Percentiles rank a stretch among this genome's conserved stretches.
Evolutionary conservation across 2,329 filamentous ascomycete genomes (phyloP).

Genomic region (Alternaria conjuncta): DNA sequence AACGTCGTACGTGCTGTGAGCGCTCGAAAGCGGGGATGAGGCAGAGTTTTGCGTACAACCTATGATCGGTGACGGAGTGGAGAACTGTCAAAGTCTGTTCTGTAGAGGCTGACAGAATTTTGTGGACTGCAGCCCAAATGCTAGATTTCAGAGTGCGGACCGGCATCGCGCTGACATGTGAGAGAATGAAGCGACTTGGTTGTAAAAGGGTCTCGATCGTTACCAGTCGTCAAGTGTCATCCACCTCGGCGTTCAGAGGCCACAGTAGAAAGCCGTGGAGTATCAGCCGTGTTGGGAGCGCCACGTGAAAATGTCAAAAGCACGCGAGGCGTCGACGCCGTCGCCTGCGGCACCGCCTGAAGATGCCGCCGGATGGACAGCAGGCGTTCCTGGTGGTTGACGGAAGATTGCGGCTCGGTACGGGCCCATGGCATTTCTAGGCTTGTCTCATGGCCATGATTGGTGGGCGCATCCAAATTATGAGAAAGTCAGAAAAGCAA

Average conservation of each 20-base stretch:
- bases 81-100: neutral
- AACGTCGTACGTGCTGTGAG: neutral
- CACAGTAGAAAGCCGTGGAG: neutral
- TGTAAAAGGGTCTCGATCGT: conserved; percentile 5
- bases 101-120: neutral
- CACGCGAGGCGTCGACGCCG: conserved; percentile 3
- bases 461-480: neutral
- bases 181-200: neutral
- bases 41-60: neutral
- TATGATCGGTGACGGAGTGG: neutral
- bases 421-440: conserved; percentile 3
- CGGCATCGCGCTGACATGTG: neutral
- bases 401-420: conserved; percentile 10
- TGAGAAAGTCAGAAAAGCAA: conserved; percentile 4
- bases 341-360: neutral
- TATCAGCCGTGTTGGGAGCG: conserved; percentile 16
- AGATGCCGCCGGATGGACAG: conserved; percentile 1
- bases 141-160: neutral
- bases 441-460: conserved; percentile 5
- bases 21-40: neutral
- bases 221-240: neutral
- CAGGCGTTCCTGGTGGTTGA: conserved; percentile 3
- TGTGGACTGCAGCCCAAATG: neutral
- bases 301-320: conserved; percentile 2
- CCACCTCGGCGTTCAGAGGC: neutral